phyloP scores from a whole-genome alignment of 2,329 filamentous ascomycete species.

The Alternaria ethzedia region DNA sequence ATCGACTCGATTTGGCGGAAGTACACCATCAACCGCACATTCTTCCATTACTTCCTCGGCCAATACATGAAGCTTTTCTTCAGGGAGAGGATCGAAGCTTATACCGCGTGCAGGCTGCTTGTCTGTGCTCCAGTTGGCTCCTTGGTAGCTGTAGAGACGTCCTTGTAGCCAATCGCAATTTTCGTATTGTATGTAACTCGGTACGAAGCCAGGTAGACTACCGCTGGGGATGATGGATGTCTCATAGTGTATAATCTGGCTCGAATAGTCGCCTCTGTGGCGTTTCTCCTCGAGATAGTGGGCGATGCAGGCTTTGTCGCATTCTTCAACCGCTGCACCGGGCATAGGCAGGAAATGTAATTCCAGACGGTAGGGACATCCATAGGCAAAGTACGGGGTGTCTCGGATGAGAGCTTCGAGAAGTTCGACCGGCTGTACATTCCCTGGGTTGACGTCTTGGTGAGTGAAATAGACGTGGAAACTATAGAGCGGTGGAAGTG shows the following conservation, averaged over 20 bases:
- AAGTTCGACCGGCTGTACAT: slow-evolving; percentile 12
- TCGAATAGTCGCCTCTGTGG: background rate
- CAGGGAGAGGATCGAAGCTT: background rate
- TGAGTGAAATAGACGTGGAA: slow-evolving; percentile 21
- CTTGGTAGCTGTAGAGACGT: background rate
- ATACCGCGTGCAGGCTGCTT: background rate
- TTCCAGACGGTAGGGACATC: background rate
- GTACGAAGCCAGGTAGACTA: background rate
- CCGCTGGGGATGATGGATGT: background rate
- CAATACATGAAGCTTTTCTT: background rate
- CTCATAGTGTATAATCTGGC: background rate
- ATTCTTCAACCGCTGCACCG: background rate
- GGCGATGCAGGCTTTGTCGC: background rate
- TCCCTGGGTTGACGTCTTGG: slow-evolving; percentile 9
- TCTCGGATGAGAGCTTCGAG: slow-evolving; percentile 10
- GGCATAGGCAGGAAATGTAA: background rate
- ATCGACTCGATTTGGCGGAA: background rate
- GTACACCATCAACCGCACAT: background rate
- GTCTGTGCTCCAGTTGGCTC: background rate
- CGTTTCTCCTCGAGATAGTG: background rate
- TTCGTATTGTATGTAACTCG: background rate
- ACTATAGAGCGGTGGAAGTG: slow-evolving; percentile 16
- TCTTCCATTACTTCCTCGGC: background rate
- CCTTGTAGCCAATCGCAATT: background rate
- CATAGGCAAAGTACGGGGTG: slow-evolving; percentile 1